phyloP scores from a whole-genome alignment of 768 basidiomycete species.

The Pleurotus tuber-regium region DNA sequence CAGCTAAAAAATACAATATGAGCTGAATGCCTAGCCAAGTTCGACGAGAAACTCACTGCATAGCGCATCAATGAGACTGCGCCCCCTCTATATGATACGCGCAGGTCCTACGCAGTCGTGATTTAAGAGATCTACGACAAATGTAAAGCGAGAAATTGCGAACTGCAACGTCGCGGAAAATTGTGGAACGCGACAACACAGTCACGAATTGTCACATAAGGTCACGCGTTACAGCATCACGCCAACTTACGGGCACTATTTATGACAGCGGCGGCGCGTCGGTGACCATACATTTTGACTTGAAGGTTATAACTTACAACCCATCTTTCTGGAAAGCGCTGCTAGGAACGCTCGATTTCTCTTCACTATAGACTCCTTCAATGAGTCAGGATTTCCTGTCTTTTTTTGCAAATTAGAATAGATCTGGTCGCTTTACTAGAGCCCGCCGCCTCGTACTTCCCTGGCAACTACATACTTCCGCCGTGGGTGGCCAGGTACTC shows the following conservation, averaged over 20 bases:
- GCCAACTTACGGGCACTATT: neutral
- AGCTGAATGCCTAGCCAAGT: neutral
- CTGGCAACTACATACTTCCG: no score
- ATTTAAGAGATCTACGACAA: no score
- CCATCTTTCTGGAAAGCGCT: slow-evolving; percentile 1
- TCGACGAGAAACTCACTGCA: slow-evolving; percentile 44
- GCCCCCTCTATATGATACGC: neutral
- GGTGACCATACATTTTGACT: no score
- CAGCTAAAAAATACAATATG: slow-evolving; percentile 33
- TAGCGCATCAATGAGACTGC: slow-evolving; percentile 35
- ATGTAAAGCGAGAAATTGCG: no score
- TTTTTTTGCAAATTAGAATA: no score
- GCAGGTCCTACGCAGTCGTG: no score
- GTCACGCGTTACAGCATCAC: slow-evolving; percentile 3
- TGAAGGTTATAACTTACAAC: no score
- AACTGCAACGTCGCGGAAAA: slow-evolving; percentile 4
- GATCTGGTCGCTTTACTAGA: no score
- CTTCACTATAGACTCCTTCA: neutral
- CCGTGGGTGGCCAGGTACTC: no score
- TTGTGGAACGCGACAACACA: slow-evolving; percentile 1
- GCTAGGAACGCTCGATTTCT: neutral
- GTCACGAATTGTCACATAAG: neutral
- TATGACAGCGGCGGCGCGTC: no score
- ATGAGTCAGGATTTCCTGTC: no score
- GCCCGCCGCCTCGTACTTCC: no score